These are phyloP conservation scores for Phascolomyces articulosus DNA, from an alignment of 371 early-diverging fungal genomes.

Conservation along the genomic window DNA sequence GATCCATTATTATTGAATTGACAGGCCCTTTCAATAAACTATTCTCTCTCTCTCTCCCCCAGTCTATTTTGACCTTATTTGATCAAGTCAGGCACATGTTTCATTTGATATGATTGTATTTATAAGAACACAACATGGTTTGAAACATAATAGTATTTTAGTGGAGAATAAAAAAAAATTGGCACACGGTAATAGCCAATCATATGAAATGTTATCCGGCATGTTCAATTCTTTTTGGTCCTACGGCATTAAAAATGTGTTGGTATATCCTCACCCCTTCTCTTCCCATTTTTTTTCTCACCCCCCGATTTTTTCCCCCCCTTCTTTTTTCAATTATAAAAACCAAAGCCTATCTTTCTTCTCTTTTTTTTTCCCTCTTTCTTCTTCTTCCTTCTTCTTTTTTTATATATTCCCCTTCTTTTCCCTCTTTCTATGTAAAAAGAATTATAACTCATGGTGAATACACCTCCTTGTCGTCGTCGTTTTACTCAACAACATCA, in stretches of 20 bases:
- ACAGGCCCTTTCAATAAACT: no score
- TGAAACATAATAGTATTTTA: not conserved
- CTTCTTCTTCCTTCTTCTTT: conserved; percentile 3
- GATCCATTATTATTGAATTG: not conserved
- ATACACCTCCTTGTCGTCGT: not conserved
- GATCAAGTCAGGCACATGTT: not conserved
- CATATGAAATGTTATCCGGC: not conserved
- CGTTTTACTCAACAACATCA: no score
- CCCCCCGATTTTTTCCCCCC: no score
- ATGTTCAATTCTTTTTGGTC: not conserved
- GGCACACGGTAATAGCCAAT: not conserved
- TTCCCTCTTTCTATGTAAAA: conserved; percentile 1
- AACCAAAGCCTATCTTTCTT: not conserved
- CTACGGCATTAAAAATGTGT: not conserved
- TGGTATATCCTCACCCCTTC: no score
- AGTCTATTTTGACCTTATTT: no score
- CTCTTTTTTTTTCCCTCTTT: conserved; percentile 8
- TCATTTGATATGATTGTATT: not conserved
- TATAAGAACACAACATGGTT: not conserved
- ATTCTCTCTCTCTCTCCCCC: no score
- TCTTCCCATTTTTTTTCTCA: no score
- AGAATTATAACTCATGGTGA: conserved; percentile 17
- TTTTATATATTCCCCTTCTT: conserved; percentile 1
- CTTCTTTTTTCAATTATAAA: no score
- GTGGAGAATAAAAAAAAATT: not conserved